Evolutionary conservation across 2,329 filamentous ascomycete species (phyloP).

Genomic region (Penicillium aurantiogriseum): DNA sequence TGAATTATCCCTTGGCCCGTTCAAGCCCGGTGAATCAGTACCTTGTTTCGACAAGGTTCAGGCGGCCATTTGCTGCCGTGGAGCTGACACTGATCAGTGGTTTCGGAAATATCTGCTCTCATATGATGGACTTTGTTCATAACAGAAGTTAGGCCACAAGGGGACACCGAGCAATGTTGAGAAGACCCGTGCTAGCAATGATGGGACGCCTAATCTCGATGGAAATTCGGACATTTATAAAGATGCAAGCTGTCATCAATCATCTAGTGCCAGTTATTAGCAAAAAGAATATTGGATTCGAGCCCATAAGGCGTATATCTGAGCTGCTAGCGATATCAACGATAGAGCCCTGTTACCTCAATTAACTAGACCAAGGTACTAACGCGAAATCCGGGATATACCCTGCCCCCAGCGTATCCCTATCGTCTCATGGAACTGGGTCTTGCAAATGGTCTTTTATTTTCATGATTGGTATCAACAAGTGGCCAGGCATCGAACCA

Average conservation of each 20-base stretch:
- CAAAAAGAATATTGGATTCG: not conserved
- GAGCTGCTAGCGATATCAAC: not conserved
- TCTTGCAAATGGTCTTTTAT: conserved; percentile 38
- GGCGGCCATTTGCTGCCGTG: no score
- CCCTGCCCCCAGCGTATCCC: not conserved
- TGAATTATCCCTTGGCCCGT: not conserved
- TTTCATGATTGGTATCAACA: conserved; percentile 45
- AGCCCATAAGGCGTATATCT: not conserved
- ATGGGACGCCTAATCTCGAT: not conserved
- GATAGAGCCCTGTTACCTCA: not conserved
- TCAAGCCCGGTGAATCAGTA: not conserved
- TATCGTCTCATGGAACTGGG: not conserved
- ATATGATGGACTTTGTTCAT: not conserved
- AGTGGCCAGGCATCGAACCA: conserved; percentile 35
- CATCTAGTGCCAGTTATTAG: not conserved
- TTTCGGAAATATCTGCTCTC: not conserved
- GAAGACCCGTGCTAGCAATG: no score
- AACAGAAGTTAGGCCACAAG: not conserved
- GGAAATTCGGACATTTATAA: not conserved
- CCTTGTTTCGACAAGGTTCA: not conserved
- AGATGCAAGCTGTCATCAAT: not conserved
- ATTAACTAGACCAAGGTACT: not conserved
- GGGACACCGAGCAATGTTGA: no score
- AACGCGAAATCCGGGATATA: not conserved
- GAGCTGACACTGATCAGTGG: no score